These are phyloP conservation scores for Delonix regia DNA, from an alignment of 306 rosid genomes.

Conservation along the genomic window DNA sequence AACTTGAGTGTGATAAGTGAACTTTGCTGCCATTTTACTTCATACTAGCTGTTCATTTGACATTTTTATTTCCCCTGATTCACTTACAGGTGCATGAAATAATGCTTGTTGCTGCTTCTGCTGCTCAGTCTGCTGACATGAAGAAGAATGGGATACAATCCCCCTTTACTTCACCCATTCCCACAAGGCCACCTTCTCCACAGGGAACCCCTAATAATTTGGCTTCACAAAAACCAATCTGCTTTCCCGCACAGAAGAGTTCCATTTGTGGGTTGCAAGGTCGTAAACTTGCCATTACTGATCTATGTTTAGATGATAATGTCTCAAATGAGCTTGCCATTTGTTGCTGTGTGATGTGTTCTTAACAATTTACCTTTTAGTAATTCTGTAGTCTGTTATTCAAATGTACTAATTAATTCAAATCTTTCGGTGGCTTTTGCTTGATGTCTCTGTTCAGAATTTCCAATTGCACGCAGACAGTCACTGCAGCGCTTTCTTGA, in stretches of 20 bases:
- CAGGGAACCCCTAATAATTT: constrained; percentile 47
- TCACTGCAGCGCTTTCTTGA: constrained; percentile 82
- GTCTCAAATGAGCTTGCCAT: neutral
- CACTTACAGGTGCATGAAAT: constrained; percentile 60
- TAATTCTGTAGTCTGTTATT: neutral
- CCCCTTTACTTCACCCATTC: constrained; percentile 47
- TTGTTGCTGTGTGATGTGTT: neutral
- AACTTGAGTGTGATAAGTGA: neutral
- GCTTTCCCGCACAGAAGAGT: constrained; percentile 57
- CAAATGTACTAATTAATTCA: neutral
- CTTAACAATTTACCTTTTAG: neutral
- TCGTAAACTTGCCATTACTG: constrained; percentile 30
- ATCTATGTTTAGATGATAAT: constrained; percentile 1
- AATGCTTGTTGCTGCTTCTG: constrained; percentile 51
- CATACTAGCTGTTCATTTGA: neutral
- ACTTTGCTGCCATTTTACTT: neutral
- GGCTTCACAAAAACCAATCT: constrained; percentile 51
- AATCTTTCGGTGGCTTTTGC: constrained; percentile 27
- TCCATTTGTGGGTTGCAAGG: constrained; percentile 70
- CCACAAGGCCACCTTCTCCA: constrained; percentile 44
- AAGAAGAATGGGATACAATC: constrained; percentile 44
- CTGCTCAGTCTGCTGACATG: constrained; percentile 55
- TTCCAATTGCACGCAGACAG: constrained; percentile 78
- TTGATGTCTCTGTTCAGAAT: constrained; percentile 49
- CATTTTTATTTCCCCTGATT: neutral